Evolutionary conservation across 176 grass and related monocot genomes (phyloP).

Genomic region (Ensete glaucum): DNA sequence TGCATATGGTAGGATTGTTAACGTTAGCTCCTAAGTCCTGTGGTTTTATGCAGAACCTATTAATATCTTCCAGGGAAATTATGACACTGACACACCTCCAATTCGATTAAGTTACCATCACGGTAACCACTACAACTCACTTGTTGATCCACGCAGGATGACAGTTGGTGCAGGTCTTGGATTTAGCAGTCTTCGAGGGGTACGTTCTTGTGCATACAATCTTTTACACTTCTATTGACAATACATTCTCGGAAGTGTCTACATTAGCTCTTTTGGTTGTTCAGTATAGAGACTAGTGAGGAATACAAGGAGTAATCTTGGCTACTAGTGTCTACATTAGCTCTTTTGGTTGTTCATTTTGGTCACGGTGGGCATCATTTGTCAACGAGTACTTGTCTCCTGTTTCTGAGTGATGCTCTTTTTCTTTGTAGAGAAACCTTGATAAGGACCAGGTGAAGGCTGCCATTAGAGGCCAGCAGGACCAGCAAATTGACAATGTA

Average conservation of each 20-base stretch:
- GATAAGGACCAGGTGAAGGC: conserved; percentile 96
- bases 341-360: too few relatives aligned
- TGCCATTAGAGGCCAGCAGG: conserved; percentile 97
- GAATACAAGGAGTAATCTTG: not conserved
- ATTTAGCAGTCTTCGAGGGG: conserved; percentile 87
- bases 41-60: conserved; percentile 68
- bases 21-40: conserved; percentile 15
- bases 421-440: conserved; percentile 46
- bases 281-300: not conserved
- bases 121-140: conserved; percentile 98
- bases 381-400: not conserved
- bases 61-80: conserved; percentile 99
- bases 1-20: not conserved
- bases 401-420: not conserved
- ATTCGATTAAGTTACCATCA: conserved; percentile 96
- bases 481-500: conserved; percentile 97
- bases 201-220: conserved; percentile 26
- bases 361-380: too few relatives aligned
- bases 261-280: not conserved
- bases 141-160: conserved; percentile 76
- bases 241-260: not conserved
- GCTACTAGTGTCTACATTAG: too few relatives aligned
- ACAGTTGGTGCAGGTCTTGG: conserved; percentile 83
- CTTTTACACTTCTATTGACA: not conserved
- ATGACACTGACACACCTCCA: conserved; percentile 78